Evolutionary conservation across 805 yeast genomes (phyloP).

Genomic region (Sungouiozyma intestinalis): DNA sequence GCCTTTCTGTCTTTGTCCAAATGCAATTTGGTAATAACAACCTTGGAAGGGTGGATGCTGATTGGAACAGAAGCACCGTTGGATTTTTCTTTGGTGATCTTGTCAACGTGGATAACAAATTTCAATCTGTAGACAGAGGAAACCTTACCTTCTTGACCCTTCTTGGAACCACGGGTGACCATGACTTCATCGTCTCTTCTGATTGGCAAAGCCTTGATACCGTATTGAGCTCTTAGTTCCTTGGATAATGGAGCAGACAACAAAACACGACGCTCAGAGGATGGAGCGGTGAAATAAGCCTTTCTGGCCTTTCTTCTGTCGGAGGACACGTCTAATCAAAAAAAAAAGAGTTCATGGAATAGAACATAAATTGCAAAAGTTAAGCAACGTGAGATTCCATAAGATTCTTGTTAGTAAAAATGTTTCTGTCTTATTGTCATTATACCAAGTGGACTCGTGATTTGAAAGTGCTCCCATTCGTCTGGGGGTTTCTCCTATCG

Average conservation of each 20-base stretch:
- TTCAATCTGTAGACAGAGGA: conserved; percentile 98
- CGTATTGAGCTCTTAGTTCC: conserved; percentile 97
- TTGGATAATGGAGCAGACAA: conserved; percentile 98
- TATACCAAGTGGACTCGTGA: neutral
- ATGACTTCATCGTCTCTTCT: conserved; percentile 94
- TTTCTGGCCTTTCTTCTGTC: conserved; percentile 99
- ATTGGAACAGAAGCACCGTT: conserved; percentile 96
- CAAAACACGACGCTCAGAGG: conserved; percentile 86
- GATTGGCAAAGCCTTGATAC: conserved; percentile 90
- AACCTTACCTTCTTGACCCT: conserved; percentile 98
- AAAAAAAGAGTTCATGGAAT: neutral
- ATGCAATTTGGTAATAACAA: conserved; percentile 96
- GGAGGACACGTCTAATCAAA: conserved; percentile 80
- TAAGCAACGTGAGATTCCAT: neutral
- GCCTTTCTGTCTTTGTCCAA: conserved; percentile 98
- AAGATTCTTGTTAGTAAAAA: conserved; percentile 3
- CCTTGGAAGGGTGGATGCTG: conserved; percentile 97
- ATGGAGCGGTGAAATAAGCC: conserved; percentile 98
- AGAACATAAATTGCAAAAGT: neutral
- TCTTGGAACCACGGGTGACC: conserved; percentile 97
- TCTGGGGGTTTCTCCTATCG: neutral
- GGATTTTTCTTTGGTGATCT: conserved; percentile 94
- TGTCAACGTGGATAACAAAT: conserved; percentile 92
- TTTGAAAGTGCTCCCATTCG: neutral
- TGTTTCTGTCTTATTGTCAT: neutral